Percentiles rank a stretch among this genome's conserved stretches.
phyloP scores from a whole-genome alignment of 345 rosid genomes.

The Erysimum cheiranthoides region DNA sequence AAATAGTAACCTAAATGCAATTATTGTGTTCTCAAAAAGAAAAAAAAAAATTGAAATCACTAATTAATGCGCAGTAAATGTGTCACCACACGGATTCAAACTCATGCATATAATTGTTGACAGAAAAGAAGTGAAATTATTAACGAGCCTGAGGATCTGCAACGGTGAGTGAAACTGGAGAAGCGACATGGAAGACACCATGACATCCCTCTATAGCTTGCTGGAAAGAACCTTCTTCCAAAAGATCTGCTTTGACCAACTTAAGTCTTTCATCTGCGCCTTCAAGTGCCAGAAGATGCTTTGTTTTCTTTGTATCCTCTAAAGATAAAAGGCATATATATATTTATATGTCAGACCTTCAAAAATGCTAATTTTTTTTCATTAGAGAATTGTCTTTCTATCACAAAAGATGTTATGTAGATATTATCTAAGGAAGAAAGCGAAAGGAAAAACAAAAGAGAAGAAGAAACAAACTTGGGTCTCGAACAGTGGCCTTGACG shows the following conservation, averaged over 20 bases:
- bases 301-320: conserved; percentile 47
- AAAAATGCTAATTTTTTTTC: too few species aligned
- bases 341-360: conserved; percentile 8
- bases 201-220: conserved; percentile 56
- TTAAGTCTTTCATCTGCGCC: conserved; percentile 46
- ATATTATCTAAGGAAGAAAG: too few species aligned
- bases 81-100: too few species aligned
- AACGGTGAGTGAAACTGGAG: conserved; percentile 47
- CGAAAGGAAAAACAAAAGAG: too few species aligned
- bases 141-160: conserved; percentile 48
- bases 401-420: too few species aligned
- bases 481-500: conserved; percentile 70
- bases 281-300: conserved; percentile 42
- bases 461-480: conserved; percentile 49
- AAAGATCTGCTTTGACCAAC: conserved; percentile 46
- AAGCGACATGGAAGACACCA: conserved; percentile 66
- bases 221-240: conserved; percentile 48
- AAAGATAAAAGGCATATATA: not conserved
- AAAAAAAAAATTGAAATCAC: too few species aligned
- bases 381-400: too few species aligned
- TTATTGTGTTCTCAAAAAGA: not conserved
- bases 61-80: too few species aligned
- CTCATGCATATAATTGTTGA: too few species aligned
- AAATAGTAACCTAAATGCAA: not conserved
- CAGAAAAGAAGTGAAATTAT: not conserved